Evolutionary conservation across 805 yeast species (phyloP), one percentile per base, ranked within the genome.

Genomic region (Candida schatavii): DNA sequence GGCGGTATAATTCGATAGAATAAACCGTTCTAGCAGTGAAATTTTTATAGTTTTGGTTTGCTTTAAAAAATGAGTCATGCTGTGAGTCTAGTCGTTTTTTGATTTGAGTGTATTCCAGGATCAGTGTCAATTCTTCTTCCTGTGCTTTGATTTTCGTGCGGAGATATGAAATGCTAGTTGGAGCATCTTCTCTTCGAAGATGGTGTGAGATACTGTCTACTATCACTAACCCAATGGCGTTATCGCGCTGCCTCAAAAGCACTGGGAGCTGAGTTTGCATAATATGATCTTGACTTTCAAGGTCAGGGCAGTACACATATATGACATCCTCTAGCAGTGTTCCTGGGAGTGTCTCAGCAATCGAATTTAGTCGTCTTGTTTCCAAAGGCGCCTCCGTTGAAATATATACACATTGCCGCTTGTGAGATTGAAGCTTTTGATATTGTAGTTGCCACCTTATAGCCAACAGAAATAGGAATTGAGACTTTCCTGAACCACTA

Each of bases 141-240:
- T 57, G 64, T 33, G 41, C 37, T 13, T 46, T 39, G 3, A 64
- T 42, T 34, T 42, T 43, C 15, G 62, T 63, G 29, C 52, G 53
- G 20, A 64, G 59, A 23, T 61, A 61, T 25, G 57, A 66, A 31
- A 70, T 64, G 32, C 62, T 70, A 19, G 80, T 55, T 2, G 50
- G 45, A 2, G 50, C 43, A 20, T 54, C 62, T 47, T 82, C 88
- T 1, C 81, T 81, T 43, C 95, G 66, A 25, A 89, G 59, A 58
- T 85, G 95, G 54, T 88, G 96, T 0, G 91, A 81, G 3, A 90
- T 78, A 26, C 96, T 85, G 60, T 91, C 98, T 7, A 90, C 69
- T 1, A 88, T 72, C 0, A 91, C 68, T 22, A 85, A 54, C 33
- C 76, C 82, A 2, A 83, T 68, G 5, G 55, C 49, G 0, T 62